Evolutionary conservation across 129 eudicot species (phyloP).

Genomic region (Flaveria linearis): DNA sequence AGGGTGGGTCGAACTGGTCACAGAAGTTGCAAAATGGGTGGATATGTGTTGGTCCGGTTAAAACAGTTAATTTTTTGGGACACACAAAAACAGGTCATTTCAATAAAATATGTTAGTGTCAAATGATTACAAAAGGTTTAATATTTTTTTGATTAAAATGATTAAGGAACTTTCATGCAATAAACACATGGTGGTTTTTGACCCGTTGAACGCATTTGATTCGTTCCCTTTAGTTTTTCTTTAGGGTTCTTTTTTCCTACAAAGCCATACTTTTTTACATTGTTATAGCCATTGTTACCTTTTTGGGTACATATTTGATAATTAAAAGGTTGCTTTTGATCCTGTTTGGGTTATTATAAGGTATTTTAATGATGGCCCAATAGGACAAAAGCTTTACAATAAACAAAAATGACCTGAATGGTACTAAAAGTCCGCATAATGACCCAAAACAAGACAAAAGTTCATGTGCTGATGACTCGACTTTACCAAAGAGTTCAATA

Average conservation of each 20-base stretch:
- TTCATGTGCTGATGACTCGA: not conserved
- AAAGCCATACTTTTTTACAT: not conserved
- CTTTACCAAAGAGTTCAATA: not conserved
- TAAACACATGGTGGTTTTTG: not conserved
- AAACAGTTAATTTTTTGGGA: not conserved
- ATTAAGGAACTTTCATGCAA: not conserved
- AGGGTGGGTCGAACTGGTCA: not conserved
- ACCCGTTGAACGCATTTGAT: not conserved
- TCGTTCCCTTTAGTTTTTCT: not conserved
- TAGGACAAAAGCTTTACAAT: not conserved
- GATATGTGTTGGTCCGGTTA: not conserved
- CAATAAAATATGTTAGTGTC: not conserved
- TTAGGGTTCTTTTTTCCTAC: not conserved
- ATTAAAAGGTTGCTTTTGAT: not conserved
- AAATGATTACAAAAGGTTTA: not conserved
- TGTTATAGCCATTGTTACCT: not conserved
- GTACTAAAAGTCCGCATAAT: not conserved
- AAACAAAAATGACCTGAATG: constrained; percentile 1
- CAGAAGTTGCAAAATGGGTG: not conserved
- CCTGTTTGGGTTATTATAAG: not conserved
- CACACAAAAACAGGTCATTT: not conserved
- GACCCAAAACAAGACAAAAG: not conserved
- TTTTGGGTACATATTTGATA: not conserved
- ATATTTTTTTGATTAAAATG: not conserved
- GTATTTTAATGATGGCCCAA: not conserved